Conservation (phyloP, 73 alveolate genomes). For the Uronychia binucleata region DNA sequence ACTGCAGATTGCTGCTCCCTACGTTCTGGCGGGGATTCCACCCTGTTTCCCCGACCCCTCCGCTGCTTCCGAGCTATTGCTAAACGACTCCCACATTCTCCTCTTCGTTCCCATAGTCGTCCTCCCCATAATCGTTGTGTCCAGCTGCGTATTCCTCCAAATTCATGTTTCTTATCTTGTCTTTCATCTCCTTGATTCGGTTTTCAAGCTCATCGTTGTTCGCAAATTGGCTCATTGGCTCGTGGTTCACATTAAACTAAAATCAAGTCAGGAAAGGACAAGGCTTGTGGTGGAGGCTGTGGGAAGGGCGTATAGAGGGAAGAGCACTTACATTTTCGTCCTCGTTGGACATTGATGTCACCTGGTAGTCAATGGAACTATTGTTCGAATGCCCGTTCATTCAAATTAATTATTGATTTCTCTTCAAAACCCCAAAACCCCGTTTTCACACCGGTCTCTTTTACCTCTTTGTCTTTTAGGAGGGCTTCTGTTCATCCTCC, state of each 20-base stretch:
- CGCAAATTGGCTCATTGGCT: neutral
- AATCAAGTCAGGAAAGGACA: too few relatives aligned
- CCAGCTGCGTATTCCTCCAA: neutral
- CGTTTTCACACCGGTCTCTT: too few relatives aligned
- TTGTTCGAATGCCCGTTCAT: neutral
- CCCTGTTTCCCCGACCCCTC: neutral
- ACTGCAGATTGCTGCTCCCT: neutral
- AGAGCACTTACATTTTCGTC: neutral
- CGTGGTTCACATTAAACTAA: neutral
- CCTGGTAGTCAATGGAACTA: neutral
- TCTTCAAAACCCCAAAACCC: too few relatives aligned
- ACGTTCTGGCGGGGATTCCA: neutral
- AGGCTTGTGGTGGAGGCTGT: too few relatives aligned
- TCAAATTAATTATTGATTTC: neutral
- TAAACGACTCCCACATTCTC: neutral
- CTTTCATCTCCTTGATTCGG: neutral
- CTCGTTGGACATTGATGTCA: neutral
- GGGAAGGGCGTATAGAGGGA: neutral
- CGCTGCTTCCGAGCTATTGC: neutral
- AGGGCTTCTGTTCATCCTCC: too few relatives aligned
- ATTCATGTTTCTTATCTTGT: neutral
- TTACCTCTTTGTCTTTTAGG: too few relatives aligned
- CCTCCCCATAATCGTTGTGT: neutral
- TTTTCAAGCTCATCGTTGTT: neutral
- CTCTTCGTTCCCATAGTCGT: neutral